Conservation (phyloP, 2,329 filamentous ascomycete genomes). For the Endocalyx cinctus region DNA sequence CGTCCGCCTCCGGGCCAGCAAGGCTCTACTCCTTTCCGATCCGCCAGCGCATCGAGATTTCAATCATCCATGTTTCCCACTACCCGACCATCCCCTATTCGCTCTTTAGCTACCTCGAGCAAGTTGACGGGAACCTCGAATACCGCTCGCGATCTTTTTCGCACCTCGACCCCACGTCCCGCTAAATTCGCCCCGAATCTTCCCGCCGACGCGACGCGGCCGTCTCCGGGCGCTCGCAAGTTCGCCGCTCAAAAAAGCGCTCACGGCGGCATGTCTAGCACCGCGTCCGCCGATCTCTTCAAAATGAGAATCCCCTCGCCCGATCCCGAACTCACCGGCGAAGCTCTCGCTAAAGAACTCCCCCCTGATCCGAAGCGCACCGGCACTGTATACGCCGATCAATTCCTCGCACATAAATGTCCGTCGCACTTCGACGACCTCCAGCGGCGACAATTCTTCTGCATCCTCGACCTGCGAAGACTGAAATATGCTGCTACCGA, state of each 20-base stretch:
- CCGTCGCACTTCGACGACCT: constrained; percentile 54
- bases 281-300: constrained; percentile 49
- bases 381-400: constrained; percentile 55
- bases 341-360: constrained; percentile 48
- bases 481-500: constrained; percentile 59
- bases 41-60: constrained; percentile 23
- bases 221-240: constrained; percentile 21
- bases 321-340: constrained; percentile 51
- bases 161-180: constrained; percentile 23
- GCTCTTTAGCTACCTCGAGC: constrained; percentile 13
- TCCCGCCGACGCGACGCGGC: constrained; percentile 19
- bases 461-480: constrained; percentile 56
- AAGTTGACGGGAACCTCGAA: constrained; percentile 16
- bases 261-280: constrained; percentile 45
- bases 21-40: constrained; percentile 25
- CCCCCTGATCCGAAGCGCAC: constrained; percentile 47
- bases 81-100: constrained; percentile 19
- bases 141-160: constrained; percentile 24
- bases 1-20: constrained; percentile 23
- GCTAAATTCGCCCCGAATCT: constrained; percentile 25
- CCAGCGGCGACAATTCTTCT: constrained; percentile 59
- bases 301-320: constrained; percentile 55
- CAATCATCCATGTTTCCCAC: constrained; percentile 29
- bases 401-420: constrained; percentile 54
- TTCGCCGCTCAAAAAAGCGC: constrained; percentile 33